These are phyloP conservation scores for Trametes sanguinea DNA, from an alignment of 768 basidiomycete genomes.

Conservation along the genomic window DNA sequence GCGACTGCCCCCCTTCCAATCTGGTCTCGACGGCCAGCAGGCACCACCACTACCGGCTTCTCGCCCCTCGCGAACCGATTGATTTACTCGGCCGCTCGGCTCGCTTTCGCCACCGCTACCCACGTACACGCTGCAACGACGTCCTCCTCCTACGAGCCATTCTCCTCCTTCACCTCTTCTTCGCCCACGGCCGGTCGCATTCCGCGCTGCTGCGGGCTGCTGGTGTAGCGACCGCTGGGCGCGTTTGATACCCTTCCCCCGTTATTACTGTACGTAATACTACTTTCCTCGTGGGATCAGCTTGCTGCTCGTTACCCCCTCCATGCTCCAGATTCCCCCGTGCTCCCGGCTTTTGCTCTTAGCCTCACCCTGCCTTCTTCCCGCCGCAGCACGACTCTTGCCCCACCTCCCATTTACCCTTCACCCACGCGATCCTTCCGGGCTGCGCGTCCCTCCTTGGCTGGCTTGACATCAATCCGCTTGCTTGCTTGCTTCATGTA, in stretches of 20 bases:
- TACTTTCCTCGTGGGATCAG: not conserved
- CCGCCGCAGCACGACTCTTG: too few relatives aligned
- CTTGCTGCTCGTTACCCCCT: not conserved
- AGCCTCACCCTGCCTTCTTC: too few relatives aligned
- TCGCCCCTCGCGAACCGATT: too few relatives aligned
- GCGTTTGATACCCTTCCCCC: not conserved
- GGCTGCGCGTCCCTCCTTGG: not conserved
- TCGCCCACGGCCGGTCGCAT: not conserved
- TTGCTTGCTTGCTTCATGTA: too few relatives aligned
- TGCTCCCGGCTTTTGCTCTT: too few relatives aligned
- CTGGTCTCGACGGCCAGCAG: conserved; percentile 21
- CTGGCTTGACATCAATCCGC: too few relatives aligned
- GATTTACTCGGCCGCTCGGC: too few relatives aligned
- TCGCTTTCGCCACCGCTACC: not conserved
- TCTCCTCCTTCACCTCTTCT: not conserved
- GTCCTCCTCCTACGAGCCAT: not conserved
- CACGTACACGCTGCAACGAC: not conserved
- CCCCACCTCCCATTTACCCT: not conserved
- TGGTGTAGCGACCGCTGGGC: too few relatives aligned
- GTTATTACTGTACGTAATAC: conserved; percentile 6
- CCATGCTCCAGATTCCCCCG: too few relatives aligned
- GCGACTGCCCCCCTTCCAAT: not conserved
- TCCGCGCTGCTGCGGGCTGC: not conserved
- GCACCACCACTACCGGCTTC: not conserved
- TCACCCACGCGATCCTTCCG: not conserved